Percentiles rank a stretch among this genome's conserved stretches.
These are phyloP conservation scores for Suhomyces terraborum DNA, from an alignment of 1,139 yeast genomes.

Conservation along the genomic window DNA sequence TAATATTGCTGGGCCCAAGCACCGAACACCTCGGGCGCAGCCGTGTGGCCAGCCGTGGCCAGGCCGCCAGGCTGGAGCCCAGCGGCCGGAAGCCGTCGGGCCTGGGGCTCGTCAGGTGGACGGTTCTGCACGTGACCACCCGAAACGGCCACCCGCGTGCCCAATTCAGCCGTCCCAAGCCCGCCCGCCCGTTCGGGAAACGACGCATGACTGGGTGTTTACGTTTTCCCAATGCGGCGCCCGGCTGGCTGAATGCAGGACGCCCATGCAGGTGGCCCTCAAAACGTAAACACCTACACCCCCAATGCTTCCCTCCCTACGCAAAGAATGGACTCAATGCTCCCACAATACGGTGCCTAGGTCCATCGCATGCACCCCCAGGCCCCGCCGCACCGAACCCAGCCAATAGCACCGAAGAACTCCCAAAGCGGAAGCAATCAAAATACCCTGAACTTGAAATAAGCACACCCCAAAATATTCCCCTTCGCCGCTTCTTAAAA, in stretches of 20 bases:
- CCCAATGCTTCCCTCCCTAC: neutral
- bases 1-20: too few species aligned
- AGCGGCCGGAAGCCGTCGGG: too few species aligned
- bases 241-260: neutral
- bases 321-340: neutral
- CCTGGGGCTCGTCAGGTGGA: too few species aligned
- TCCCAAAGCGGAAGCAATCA: constrained; percentile 14
- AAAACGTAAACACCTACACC: constrained; percentile 1
- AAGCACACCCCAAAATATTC: constrained; percentile 10
- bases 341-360: neutral
- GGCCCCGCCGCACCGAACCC: neutral
- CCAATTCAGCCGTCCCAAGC: constrained; percentile 10
- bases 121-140: constrained; percentile 8
- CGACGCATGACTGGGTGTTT: constrained; percentile 9
- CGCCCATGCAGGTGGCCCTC: neutral
- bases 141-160: constrained; percentile 2
- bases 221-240: constrained; percentile 4
- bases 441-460: constrained; percentile 10
- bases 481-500: constrained; percentile 7
- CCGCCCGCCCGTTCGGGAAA: constrained; percentile 3
- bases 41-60: too few species aligned
- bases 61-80: too few species aligned
- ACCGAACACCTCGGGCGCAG: too few species aligned
- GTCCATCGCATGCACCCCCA: neutral
- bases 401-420: neutral